Evolutionary conservation across 2,329 filamentous ascomycete genomes (phyloP).

Genomic region (Aspergillus tubingensis): DNA sequence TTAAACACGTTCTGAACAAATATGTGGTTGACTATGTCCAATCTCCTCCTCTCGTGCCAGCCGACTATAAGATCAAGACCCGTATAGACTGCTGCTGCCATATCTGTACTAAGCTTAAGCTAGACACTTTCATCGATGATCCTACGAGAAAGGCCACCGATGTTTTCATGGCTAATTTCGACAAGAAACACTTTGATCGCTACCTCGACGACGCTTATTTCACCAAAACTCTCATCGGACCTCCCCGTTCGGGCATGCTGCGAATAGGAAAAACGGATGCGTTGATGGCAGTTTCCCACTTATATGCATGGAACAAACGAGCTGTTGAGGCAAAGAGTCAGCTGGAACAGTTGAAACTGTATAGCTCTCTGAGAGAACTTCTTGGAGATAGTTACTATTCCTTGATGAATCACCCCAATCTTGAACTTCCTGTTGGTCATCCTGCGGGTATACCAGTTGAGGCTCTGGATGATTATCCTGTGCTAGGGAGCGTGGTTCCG

Average conservation of each 20-base stretch:
- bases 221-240: neutral
- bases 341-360: neutral
- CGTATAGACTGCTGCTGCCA: neutral
- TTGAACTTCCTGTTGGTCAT: neutral
- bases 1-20: neutral
- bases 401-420: neutral
- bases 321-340: neutral
- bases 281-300: neutral
- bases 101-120: neutral
- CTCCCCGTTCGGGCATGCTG: neutral
- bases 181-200: too few relatives aligned
- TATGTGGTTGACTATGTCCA: neutral
- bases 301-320: neutral
- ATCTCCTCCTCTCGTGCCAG: neutral
- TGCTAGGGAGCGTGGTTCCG: too few relatives aligned
- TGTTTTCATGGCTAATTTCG: too few relatives aligned
- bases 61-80: neutral
- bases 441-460: neutral
- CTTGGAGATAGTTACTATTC: neutral
- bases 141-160: too few relatives aligned
- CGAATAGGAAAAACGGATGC: neutral
- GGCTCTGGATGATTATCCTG: too few relatives aligned
- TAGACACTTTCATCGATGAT: neutral
- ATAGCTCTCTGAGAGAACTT: neutral
- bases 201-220: neutral